phyloP scores from a whole-genome alignment of 2,329 filamentous ascomycete species.

The Pyrenophora graminea region DNA sequence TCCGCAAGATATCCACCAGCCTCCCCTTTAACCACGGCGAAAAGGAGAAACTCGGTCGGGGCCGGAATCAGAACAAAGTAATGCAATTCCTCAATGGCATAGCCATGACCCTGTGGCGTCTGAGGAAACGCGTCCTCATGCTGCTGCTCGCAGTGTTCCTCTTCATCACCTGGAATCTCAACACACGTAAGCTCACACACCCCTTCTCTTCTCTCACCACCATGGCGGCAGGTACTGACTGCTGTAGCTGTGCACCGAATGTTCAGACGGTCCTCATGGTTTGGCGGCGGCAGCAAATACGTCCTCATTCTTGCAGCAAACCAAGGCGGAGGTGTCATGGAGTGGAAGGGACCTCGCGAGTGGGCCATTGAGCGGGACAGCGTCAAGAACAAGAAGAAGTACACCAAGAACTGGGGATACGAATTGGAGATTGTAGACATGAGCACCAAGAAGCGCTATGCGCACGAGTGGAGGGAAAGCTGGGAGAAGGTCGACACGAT shows the following conservation, averaged over 20 bases:
- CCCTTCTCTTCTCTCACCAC: background rate
- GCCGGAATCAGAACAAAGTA: constrained; percentile 49
- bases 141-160: constrained; percentile 64
- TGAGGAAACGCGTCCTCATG: constrained; percentile 66
- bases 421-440: constrained; percentile 96
- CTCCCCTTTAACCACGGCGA: constrained; percentile 72
- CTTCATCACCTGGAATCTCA: constrained; percentile 66
- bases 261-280: constrained; percentile 72
- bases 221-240: constrained; percentile 11
- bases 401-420: constrained; percentile 87
- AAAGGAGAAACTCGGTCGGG: constrained; percentile 74
- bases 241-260: constrained; percentile 58
- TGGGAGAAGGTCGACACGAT: constrained; percentile 99
- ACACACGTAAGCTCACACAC: constrained; percentile 68
- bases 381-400: constrained; percentile 90
- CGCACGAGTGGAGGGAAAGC: constrained; percentile 97
- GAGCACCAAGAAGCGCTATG: constrained; percentile 98
- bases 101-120: constrained; percentile 63
- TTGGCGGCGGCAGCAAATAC: constrained; percentile 88
- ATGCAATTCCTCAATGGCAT: constrained; percentile 44
- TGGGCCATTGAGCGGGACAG: constrained; percentile 99
- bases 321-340: constrained; percentile 95
- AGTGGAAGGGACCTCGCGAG: constrained; percentile 95
- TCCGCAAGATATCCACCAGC: constrained; percentile 77
- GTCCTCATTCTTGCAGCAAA: constrained; percentile 95